Conservation (phyloP, 148 eudicot species). For the Amaranthus hypochondriacus region DNA sequence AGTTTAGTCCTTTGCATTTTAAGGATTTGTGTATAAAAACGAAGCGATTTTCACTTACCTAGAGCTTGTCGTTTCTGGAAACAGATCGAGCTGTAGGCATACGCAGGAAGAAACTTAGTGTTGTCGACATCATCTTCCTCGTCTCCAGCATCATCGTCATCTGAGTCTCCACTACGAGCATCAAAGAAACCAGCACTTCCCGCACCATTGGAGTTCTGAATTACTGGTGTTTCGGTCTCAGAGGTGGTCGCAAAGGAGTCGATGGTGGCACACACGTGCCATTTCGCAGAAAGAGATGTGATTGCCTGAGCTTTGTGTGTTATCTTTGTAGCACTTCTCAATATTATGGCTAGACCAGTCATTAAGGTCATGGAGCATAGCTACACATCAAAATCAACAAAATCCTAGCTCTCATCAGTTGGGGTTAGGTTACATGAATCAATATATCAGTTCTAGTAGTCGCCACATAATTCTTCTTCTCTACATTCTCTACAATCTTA, state of each 20-base stretch:
- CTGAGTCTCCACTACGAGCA: constrained; percentile 27
- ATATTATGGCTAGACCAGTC: constrained; percentile 66
- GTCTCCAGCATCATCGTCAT: constrained; percentile 56
- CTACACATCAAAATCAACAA: constrained; percentile 32
- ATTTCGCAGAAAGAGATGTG: constrained; percentile 80
- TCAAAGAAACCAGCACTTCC: constrained; percentile 17
- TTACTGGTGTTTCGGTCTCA: constrained; percentile 57
- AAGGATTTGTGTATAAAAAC: background rate
- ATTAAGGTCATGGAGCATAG: constrained; percentile 70
- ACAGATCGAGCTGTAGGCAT: constrained; percentile 66
- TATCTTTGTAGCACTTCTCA: constrained; percentile 83
- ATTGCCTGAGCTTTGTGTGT: constrained; percentile 91
- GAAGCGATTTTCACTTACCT: constrained; percentile 37
- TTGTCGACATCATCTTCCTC: constrained; percentile 86
- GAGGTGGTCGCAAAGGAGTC: constrained; percentile 50
- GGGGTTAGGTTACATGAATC: background rate
- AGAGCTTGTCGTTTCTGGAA: constrained; percentile 94
- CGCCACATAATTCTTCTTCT: too few species aligned
- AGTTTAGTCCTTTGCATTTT: background rate
- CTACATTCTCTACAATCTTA: too few species aligned
- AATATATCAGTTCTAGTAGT: too few species aligned
- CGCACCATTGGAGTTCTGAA: constrained; percentile 13
- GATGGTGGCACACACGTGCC: constrained; percentile 91
- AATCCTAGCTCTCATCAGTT: too few species aligned
- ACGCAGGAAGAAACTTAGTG: constrained; percentile 58